Evolutionary conservation across 331 rosid species (phyloP).

Genomic region (Quercus tomentella): DNA sequence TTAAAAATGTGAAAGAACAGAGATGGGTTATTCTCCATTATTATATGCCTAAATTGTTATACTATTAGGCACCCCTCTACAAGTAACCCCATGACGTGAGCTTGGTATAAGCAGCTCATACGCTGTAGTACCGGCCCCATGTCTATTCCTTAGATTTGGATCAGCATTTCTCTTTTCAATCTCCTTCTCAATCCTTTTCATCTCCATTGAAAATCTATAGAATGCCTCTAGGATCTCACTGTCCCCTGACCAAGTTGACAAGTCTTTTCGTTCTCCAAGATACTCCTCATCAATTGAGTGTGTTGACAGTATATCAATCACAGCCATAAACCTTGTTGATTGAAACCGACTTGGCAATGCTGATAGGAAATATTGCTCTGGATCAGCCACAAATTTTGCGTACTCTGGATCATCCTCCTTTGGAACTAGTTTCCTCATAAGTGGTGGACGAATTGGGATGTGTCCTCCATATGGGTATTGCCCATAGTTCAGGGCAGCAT

Average conservation of each 20-base stretch:
- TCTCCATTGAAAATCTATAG: slow-evolving; percentile 32
- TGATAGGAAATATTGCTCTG: neutral
- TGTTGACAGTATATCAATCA: neutral
- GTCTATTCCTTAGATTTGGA: slow-evolving; percentile 31
- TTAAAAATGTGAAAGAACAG: no score
- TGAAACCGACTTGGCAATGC: neutral
- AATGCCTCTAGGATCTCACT: slow-evolving; percentile 36
- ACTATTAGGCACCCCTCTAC: slow-evolving; percentile 49
- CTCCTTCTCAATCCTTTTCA: slow-evolving; percentile 33
- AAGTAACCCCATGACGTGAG: slow-evolving; percentile 42
- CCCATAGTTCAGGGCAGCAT: slow-evolving; percentile 15
- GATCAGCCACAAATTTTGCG: neutral
- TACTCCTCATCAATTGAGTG: slow-evolving; percentile 17
- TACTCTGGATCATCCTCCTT: neutral
- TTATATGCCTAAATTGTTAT: slow-evolving; percentile 2
- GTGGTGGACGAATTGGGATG: slow-evolving; percentile 14
- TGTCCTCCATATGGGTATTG: slow-evolving; percentile 24
- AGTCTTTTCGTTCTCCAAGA: slow-evolving; percentile 24
- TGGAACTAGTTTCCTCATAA: slow-evolving; percentile 6
- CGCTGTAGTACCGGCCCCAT: slow-evolving; percentile 47
- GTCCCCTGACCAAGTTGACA: slow-evolving; percentile 35
- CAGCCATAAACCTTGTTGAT: slow-evolving; percentile 8
- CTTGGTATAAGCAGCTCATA: slow-evolving; percentile 39
- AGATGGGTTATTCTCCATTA: no score
- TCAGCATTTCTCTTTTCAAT: slow-evolving; percentile 39